Conservation (phyloP, 2,329 filamentous ascomycete genomes). For the Aspergillus terreus region DNA sequence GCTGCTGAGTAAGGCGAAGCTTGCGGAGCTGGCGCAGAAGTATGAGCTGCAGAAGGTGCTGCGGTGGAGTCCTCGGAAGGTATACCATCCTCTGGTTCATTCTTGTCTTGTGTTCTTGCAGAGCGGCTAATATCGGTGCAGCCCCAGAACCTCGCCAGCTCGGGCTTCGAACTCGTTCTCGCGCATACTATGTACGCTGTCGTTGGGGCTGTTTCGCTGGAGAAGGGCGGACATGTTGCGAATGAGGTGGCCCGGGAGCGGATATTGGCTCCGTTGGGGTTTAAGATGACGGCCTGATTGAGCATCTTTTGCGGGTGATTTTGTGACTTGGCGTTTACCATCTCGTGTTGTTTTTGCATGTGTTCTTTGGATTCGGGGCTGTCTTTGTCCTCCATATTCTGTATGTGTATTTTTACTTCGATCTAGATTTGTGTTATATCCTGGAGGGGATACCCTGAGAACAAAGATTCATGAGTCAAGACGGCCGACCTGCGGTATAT, state of each 20-base stretch:
- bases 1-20: constrained; percentile 60
- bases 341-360: constrained; percentile 20
- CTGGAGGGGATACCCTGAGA: constrained; percentile 19
- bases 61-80: constrained; percentile 83
- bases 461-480: background rate
- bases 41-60: constrained; percentile 72
- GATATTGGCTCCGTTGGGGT: constrained; percentile 57
- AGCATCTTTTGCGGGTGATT: constrained; percentile 29
- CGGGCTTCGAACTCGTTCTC: constrained; percentile 71
- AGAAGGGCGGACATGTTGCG: constrained; percentile 76
- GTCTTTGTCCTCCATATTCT: constrained; percentile 19
- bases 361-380: constrained; percentile 15
- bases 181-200: constrained; percentile 79
- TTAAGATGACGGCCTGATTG: constrained; percentile 27
- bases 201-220: constrained; percentile 82
- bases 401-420: constrained; percentile 31
- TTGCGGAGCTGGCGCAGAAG: constrained; percentile 64
- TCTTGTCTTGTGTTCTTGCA: constrained; percentile 2
- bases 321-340: constrained; percentile 28
- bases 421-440: constrained; percentile 23
- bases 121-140: constrained; percentile 22
- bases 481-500: too few species aligned
- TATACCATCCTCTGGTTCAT: constrained; percentile 42
- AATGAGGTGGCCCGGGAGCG: constrained; percentile 71
- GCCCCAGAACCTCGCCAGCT: constrained; percentile 65